Percentiles rank a stretch among this genome's conserved stretches.
phyloP scores from a whole-genome alignment of 2,329 filamentous ascomycete species.

The Xylaria sp. region DNA sequence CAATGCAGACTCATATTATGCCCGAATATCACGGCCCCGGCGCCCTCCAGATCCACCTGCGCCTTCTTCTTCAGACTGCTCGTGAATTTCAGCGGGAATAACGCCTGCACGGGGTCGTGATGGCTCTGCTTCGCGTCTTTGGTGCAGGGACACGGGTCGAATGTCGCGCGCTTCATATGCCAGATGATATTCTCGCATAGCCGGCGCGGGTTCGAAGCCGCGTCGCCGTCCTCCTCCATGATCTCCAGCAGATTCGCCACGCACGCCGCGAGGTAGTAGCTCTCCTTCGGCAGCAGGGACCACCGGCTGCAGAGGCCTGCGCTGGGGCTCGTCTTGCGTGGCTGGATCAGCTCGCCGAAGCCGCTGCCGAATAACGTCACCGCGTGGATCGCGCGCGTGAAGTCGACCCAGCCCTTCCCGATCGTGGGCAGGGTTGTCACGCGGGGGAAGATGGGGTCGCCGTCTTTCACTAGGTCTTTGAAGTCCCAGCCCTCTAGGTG shows the following conservation, averaged over 20 bases:
- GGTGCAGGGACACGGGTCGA: slow-evolving; percentile 26
- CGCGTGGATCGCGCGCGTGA: slow-evolving; percentile 43
- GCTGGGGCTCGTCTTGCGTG: slow-evolving; percentile 31
- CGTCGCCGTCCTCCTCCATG: slow-evolving; percentile 44
- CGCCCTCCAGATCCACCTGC: not conserved
- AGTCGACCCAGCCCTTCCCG: slow-evolving; percentile 41
- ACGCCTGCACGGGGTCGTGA: slow-evolving; percentile 29
- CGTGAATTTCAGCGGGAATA: slow-evolving; percentile 17
- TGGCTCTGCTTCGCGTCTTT: not conserved
- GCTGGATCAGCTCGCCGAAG: slow-evolving; percentile 41
- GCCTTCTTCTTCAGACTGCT: slow-evolving; percentile 1
- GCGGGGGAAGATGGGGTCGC: slow-evolving; percentile 40
- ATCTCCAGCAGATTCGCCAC: slow-evolving; percentile 47
- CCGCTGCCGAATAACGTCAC: slow-evolving; percentile 41
- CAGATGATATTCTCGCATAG: slow-evolving; percentile 32
- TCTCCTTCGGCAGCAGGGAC: slow-evolving; percentile 44
- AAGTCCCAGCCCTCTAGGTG: slow-evolving; percentile 48
- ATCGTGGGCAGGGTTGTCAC: slow-evolving; percentile 35
- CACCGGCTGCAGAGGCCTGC: slow-evolving; percentile 42
- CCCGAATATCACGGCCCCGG: slow-evolving; percentile 4
- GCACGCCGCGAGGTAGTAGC: slow-evolving; percentile 48
- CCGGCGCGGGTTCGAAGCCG: slow-evolving; percentile 6
- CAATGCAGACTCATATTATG: not conserved
- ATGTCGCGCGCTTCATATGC: slow-evolving; percentile 28
- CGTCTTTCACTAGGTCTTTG: slow-evolving; percentile 47